Conservation (phyloP, 108 stramenopile genomes). For the Nannochloropsis oceanica region DNA sequence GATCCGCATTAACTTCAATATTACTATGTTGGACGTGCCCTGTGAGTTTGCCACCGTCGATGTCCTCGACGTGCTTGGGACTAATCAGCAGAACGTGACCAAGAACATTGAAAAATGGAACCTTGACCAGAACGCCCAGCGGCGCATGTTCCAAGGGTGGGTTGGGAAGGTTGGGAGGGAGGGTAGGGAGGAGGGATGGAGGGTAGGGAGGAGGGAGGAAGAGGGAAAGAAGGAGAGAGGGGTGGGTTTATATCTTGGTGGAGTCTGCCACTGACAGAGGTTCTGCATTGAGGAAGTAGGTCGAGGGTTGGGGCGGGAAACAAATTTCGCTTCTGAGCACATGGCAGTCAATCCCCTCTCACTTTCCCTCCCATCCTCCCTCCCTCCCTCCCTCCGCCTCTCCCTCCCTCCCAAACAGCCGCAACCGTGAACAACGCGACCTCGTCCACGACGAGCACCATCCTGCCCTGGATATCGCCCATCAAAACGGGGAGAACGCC, state of each 20-base stretch:
- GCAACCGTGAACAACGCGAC: conserved; percentile 68
- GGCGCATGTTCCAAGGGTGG: conserved; percentile 13
- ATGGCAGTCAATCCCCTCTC: conserved; percentile 40
- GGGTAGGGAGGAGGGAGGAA: too few relatives aligned
- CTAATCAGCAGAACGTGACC: conserved; percentile 82
- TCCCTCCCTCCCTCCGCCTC: neutral
- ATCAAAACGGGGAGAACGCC: conserved; percentile 33
- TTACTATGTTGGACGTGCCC: conserved; percentile 37
- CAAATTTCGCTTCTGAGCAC: too few relatives aligned
- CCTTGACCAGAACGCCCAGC: conserved; percentile 56
- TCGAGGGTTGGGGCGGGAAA: too few relatives aligned
- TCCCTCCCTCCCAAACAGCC: conserved; percentile 35
- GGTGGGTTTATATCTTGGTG: too few relatives aligned
- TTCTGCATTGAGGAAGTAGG: too few relatives aligned
- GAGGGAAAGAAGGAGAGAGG: too few relatives aligned
- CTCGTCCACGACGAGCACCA: conserved; percentile 50
- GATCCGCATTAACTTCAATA: conserved; percentile 42
- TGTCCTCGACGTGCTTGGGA: conserved; percentile 50
- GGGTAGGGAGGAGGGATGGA: neutral
- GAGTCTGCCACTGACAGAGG: too few relatives aligned
- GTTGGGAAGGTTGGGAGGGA: neutral
- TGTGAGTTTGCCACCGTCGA: conserved; percentile 43
- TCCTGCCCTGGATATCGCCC: conserved; percentile 47
- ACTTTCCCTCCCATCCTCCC: neutral
- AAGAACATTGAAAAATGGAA: conserved; percentile 79